phyloP scores from a whole-genome alignment of 441 rosid genomes.

The Corymbia citriodora region DNA sequence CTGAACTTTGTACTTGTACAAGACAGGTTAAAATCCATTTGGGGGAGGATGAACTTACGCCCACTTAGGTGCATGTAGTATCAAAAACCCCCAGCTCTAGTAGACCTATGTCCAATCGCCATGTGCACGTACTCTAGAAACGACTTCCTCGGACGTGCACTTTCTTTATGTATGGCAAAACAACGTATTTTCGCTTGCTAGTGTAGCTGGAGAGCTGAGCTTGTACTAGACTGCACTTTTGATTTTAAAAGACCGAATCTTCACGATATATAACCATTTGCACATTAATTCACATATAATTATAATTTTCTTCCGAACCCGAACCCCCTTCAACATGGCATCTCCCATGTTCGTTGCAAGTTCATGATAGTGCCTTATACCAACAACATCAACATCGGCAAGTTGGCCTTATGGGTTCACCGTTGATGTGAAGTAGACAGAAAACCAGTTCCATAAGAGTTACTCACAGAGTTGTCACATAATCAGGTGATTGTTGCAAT shows the following conservation, averaged over 20 bases:
- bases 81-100: too few relatives aligned
- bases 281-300: not conserved
- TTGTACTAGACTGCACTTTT: not conserved
- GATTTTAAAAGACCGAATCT: not conserved
- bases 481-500: fast-evolving
- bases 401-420: not conserved
- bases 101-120: too few relatives aligned
- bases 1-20: not conserved
- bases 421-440: not conserved
- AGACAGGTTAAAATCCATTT: not conserved
- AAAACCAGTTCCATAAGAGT: not conserved
- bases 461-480: not conserved
- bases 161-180: not conserved
- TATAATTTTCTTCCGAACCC: not conserved
- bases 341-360: not conserved
- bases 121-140: not conserved
- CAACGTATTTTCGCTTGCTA: not conserved
- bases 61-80: not conserved
- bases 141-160: not conserved
- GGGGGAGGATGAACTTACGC: not conserved
- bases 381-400: not conserved
- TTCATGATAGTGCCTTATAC: not conserved
- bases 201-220: not conserved
- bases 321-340: not conserved
- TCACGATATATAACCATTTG: not conserved